Evolutionary conservation across 1,284 basidiomycete species (phyloP).

Genomic region (Ceratobasidium theobromae): DNA sequence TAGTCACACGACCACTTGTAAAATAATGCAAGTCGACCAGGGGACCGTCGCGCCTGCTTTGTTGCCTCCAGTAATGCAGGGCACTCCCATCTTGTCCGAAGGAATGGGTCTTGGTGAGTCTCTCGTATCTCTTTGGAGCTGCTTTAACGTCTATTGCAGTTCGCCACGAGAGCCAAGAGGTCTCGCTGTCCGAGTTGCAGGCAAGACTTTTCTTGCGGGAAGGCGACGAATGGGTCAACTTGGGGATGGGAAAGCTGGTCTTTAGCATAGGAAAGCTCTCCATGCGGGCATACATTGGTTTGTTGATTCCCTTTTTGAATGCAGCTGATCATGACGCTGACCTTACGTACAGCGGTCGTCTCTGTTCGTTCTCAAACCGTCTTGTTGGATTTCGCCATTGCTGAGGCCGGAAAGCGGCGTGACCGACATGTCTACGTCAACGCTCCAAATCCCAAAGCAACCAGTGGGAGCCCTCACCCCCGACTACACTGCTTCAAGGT

Average conservation of each 20-base stretch:
- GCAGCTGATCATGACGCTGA: not conserved
- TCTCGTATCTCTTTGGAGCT: not conserved
- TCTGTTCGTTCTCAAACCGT: conserved; percentile 27
- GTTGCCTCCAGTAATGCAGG: conserved; percentile 1
- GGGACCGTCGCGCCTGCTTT: not conserved
- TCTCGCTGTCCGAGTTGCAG: conserved; percentile 24
- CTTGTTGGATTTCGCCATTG: conserved; percentile 28
- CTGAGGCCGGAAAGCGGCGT: conserved; percentile 26
- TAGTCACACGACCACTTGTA: no score
- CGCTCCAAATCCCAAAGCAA: conserved; percentile 29
- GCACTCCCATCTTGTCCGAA: conserved; percentile 5
- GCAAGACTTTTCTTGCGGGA: conserved; percentile 26
- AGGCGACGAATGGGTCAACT: conserved; percentile 27
- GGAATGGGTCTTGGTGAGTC: conserved; percentile 25
- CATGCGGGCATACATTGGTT: conserved; percentile 25
- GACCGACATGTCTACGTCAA: conserved; percentile 31
- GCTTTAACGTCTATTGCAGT: conserved; percentile 5
- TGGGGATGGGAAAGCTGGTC: conserved; percentile 29
- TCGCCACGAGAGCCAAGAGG: conserved; percentile 26
- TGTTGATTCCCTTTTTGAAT: not conserved
- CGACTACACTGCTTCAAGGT: conserved; percentile 31
- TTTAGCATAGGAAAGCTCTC: conserved; percentile 29
- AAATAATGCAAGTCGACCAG: conserved; percentile 19
- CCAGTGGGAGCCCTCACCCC: conserved; percentile 24
- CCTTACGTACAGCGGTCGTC: conserved; percentile 3